Base-by-base conservation (phyloP, 2,329 filamentous ascomycete species). In the Grosmannia serpens region DNA sequence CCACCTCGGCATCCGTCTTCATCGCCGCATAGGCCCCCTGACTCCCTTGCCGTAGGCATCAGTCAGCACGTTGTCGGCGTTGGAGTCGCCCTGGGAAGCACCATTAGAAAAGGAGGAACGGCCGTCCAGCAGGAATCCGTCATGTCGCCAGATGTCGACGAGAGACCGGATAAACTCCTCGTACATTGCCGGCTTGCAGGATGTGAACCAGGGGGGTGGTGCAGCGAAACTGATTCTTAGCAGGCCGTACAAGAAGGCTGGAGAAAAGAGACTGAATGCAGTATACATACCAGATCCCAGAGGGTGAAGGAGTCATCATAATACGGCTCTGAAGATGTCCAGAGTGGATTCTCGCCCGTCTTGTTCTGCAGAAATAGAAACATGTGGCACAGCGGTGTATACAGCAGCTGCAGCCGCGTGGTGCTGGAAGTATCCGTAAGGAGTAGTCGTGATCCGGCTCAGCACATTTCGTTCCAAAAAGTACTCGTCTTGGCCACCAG, bases 11-110 rank as follows among this genome's bases (percentile, higher is more conserved):
- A 63, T 90, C 80, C 52, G 81, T 85, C 10, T 81, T 71, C 83
- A 87, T 85, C 53, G 84, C 82, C 6, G 74, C 70, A 63, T 82
- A 85, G 4, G 77, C 5, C 82, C 84, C 15, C 77, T 74, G 3
- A 88, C 77, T 0, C 84, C 84, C 67, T 89, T 89, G 33, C 87
- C 77, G 62, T 82, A 89, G 0, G 86, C 86, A 65, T 89, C 86
- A 2, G 86, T 86, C 20, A 89, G 78, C 4, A 89, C 79, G 59
- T 86, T 88, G 67, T 89, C 86, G 4, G 81, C 80, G 65, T 88
- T 88, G 15, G 80, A 85, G 9, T 86, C 86, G 13, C 84, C 86
- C 67, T 89, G 86, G 0, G 82, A 81, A 20, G 81, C 80, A 11
- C 86, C 86, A 62, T 87, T 89, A 71, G 75, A 86, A 68, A 87